Evolutionary conservation across 139 green algal species (phyloP).

Genomic region (Penium margaritaceum): DNA sequence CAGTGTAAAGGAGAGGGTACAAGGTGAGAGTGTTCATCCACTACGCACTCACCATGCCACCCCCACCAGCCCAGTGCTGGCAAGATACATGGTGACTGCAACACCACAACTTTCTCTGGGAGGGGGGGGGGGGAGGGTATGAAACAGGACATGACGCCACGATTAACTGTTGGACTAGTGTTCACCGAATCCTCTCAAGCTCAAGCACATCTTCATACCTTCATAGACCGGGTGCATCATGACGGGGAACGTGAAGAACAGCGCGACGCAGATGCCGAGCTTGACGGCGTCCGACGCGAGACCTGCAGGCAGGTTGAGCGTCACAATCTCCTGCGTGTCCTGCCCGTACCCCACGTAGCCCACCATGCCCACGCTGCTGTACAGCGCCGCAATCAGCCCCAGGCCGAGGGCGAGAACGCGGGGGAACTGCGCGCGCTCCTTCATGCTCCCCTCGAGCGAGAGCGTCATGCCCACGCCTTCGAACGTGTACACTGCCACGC

Average conservation of each 20-base stretch:
- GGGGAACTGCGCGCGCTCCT: constrained; percentile 42
- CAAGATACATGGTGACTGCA: too few species aligned
- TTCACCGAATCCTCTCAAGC: too few species aligned
- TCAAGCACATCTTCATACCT: too few species aligned
- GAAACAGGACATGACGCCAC: too few species aligned
- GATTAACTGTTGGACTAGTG: too few species aligned
- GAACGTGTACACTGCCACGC: constrained; percentile 58
- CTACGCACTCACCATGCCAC: too few species aligned
- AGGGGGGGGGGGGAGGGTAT: too few species aligned
- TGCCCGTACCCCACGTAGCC: constrained; percentile 46
- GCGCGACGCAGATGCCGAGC: constrained; percentile 46
- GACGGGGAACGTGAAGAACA: constrained; percentile 60
- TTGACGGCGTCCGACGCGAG: constrained; percentile 49
- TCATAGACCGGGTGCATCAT: constrained; percentile 57
- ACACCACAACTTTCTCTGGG: too few species aligned
- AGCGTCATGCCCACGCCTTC: constrained; percentile 59
- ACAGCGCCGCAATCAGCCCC: constrained; percentile 44
- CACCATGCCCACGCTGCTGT: constrained; percentile 41
- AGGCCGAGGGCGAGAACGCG: constrained; percentile 38
- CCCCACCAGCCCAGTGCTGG: too few species aligned
- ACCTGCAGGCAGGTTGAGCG: constrained; percentile 50
- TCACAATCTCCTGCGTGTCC: constrained; percentile 55
- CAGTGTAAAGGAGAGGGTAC: too few species aligned
- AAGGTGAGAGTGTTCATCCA: too few species aligned
- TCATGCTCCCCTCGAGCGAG: constrained; percentile 52